Conservation (phyloP, 2,329 filamentous ascomycete genomes). For the Paraphaeosphaeria minitans region DNA sequence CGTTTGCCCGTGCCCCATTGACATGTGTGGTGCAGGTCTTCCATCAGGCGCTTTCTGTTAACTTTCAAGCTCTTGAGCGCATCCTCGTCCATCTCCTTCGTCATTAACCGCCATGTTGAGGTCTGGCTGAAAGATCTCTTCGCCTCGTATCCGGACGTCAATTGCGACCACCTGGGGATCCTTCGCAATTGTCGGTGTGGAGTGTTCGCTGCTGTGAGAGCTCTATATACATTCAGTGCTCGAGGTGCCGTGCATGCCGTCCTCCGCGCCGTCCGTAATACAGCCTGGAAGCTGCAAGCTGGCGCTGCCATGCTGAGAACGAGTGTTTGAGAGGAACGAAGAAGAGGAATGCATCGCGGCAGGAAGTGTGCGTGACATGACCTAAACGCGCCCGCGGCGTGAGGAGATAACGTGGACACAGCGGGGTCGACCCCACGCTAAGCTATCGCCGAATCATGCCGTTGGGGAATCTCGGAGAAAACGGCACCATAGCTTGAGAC, state of each 20-base stretch:
- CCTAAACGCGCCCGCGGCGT: constrained; percentile 9
- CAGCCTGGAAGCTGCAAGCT: constrained; percentile 12
- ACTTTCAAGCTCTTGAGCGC: constrained; percentile 61
- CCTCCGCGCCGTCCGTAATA: constrained; percentile 8
- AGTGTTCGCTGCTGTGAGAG: constrained; percentile 39
- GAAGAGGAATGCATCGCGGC: neutral
- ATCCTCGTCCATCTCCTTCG: constrained; percentile 57
- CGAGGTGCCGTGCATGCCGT: constrained; percentile 11
- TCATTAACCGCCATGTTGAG: constrained; percentile 44
- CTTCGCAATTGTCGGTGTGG: neutral
- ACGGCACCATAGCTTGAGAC: neutral
- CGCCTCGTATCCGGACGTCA: neutral
- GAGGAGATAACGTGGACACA: constrained; percentile 7
- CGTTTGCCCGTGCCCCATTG: constrained; percentile 68
- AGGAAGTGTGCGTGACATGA: neutral
- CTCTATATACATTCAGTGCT: constrained; percentile 2
- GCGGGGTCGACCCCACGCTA: constrained; percentile 11
- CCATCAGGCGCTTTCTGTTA: constrained; percentile 64
- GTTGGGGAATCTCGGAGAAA: neutral
- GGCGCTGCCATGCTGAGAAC: constrained; percentile 14
- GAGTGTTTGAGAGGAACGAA: neutral
- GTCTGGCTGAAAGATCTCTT: constrained; percentile 37
- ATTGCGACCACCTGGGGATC: neutral
- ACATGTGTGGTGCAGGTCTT: constrained; percentile 68
- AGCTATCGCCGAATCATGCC: neutral